These are phyloP conservation scores for Fusarium caatingaense DNA, from an alignment of 2,329 filamentous ascomycete species.

Conservation along the genomic window DNA sequence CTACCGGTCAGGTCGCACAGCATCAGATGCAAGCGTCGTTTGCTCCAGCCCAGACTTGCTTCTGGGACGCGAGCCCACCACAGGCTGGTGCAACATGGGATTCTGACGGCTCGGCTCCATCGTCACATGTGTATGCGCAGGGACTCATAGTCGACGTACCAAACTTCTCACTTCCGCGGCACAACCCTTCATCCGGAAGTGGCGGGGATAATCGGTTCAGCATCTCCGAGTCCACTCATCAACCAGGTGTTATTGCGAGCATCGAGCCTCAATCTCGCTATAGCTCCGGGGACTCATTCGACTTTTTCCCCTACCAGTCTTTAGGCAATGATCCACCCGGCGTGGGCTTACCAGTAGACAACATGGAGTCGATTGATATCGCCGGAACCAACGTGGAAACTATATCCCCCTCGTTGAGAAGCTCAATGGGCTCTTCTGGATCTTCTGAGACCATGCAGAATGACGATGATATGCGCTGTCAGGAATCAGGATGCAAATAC, in stretches of 20 bases:
- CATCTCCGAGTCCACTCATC: accelerated
- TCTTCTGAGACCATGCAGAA: accelerated
- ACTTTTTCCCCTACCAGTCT: accelerated
- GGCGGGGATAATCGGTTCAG: accelerated
- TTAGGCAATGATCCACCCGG: accelerated
- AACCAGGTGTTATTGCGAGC: accelerated
- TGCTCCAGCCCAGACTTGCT: accelerated
- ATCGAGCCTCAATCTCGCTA: no score
- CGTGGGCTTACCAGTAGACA: accelerated
- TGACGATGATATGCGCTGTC: not conserved
- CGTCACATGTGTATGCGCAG: not conserved
- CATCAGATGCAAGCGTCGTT: accelerated
- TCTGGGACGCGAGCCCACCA: accelerated
- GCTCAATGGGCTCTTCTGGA: accelerated
- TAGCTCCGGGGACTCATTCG: accelerated
- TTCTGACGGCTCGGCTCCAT: accelerated
- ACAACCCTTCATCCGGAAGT: accelerated
- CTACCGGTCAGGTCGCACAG: accelerated
- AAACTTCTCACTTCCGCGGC: not conserved
- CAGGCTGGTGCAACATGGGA: accelerated
- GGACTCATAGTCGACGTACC: not conserved
- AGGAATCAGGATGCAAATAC: not conserved
- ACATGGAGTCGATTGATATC: not conserved
- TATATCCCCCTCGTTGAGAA: accelerated
- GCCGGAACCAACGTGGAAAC: not conserved